Evolutionary conservation across 352 stramenopile genomes (phyloP).

Genomic region (Phytophthora lateralis): DNA sequence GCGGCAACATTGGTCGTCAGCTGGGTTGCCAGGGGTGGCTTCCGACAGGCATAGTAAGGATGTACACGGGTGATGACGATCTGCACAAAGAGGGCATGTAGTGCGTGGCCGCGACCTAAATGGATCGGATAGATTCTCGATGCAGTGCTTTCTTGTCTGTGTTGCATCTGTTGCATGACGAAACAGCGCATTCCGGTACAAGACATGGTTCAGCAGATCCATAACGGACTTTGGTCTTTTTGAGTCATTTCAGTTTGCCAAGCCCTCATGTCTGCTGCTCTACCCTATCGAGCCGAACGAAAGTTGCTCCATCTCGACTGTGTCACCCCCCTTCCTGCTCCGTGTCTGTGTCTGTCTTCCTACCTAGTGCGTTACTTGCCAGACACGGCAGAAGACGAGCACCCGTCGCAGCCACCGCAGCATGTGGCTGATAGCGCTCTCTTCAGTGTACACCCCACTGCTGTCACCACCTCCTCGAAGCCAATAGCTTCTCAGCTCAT

Average conservation of each 20-base stretch:
- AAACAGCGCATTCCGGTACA: constrained; percentile 7
- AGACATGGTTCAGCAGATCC: constrained; percentile 23
- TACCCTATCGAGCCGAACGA: constrained; percentile 35
- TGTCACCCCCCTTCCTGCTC: constrained; percentile 21
- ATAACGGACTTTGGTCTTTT: constrained; percentile 26
- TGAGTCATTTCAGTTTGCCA: constrained; percentile 26
- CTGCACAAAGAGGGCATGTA: constrained; percentile 2
- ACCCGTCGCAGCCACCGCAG: constrained; percentile 2
- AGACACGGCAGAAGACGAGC: constrained; percentile 18
- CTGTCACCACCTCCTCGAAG: constrained; percentile 10
- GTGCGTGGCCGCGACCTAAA: constrained; percentile 1
- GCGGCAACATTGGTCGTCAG: constrained; percentile 2
- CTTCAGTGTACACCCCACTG: no score
- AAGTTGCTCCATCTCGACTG: constrained; percentile 23
- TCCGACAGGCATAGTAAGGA: constrained; percentile 29
- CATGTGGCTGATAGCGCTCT: no score
- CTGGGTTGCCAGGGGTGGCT: background rate
- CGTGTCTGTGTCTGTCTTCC: constrained; percentile 40
- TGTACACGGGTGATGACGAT: constrained; percentile 1
- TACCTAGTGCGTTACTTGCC: constrained; percentile 34
- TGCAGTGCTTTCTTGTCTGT: constrained; percentile 2
- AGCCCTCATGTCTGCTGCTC: constrained; percentile 39
- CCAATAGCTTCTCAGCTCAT: constrained; percentile 14
- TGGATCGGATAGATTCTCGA: constrained; percentile 27
- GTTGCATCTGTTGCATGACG: no score